A percentile compares a stretch with the other conserved stretches of the same genome.
Conservation (phyloP, 106 monocot genomes). For the Xerophyta viscosa region DNA sequence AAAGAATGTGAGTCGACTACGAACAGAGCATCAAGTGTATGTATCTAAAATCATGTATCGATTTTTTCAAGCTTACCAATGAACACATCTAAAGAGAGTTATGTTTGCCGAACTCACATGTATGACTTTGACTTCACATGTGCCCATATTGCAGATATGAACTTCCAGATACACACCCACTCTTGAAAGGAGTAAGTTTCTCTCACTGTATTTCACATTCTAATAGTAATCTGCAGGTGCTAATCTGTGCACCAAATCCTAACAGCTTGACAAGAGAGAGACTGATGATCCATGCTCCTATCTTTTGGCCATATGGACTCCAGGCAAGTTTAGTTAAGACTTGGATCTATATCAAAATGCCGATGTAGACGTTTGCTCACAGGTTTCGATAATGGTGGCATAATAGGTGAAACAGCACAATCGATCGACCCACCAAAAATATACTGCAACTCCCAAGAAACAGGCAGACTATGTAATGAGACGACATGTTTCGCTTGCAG, state of each 20-base stretch:
- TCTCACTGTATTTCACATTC: no score
- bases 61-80: no score
- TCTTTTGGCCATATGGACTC: conserved; percentile 64
- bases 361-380: no score
- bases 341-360: neutral
- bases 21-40: conserved; percentile 77
- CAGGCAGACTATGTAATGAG: conserved; percentile 36
- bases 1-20: conserved; percentile 54
- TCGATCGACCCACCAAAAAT: conserved; percentile 45
- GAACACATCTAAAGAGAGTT: neutral
- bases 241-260: neutral
- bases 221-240: no score
- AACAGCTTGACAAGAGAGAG: conserved; percentile 45
- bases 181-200: conserved; percentile 50
- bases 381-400: conserved; percentile 4
- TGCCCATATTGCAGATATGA: conserved; percentile 57
- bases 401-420: conserved; percentile 63
- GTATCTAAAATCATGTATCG: conserved; percentile 6
- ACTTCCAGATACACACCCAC: conserved; percentile 53
- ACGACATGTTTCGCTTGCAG: conserved; percentile 61
- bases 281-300: conserved; percentile 58
- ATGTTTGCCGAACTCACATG: neutral
- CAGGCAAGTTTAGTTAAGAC: conserved; percentile 27
- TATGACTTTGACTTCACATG: no score
- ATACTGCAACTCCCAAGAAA: conserved; percentile 32